Evolutionary conservation across 2,329 filamentous ascomycete genomes (phyloP).

Genomic region (Pseudocercospora eumusae): DNA sequence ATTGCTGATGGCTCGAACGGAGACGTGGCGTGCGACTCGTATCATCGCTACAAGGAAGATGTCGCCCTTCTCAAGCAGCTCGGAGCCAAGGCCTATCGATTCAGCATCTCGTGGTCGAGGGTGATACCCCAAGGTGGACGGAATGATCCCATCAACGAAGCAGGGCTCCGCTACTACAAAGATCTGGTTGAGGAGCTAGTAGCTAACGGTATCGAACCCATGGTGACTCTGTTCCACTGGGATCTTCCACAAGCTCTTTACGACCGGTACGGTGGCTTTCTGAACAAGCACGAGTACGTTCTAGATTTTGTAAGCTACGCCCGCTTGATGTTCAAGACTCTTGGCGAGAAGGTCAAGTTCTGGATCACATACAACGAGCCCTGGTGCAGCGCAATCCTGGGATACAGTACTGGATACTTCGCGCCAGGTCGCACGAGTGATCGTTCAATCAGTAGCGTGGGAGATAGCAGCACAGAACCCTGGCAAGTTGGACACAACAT

Average conservation of each 20-base stretch:
- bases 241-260: constrained; percentile 78
- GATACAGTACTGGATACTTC: constrained; percentile 75
- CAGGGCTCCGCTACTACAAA: constrained; percentile 75
- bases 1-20: constrained; percentile 77
- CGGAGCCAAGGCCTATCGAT: constrained; percentile 75
- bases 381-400: constrained; percentile 57
- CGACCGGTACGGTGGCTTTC: constrained; percentile 75
- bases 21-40: constrained; percentile 80
- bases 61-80: constrained; percentile 74
- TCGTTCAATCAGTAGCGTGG: constrained; percentile 67
- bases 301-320: constrained; percentile 80
- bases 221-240: constrained; percentile 87
- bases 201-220: constrained; percentile 73
- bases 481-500: constrained; percentile 83
- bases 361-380: constrained; percentile 68
- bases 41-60: constrained; percentile 76
- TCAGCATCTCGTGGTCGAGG: constrained; percentile 80
- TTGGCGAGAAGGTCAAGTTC: constrained; percentile 74
- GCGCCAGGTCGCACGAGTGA: constrained; percentile 82
- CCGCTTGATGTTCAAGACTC: constrained; percentile 70
- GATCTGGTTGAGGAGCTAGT: constrained; percentile 77
- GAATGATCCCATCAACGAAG: constrained; percentile 76
- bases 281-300: constrained; percentile 80
- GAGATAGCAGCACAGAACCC: constrained; percentile 74
- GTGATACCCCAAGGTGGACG: constrained; percentile 85